These are phyloP conservation scores for Auricularia heimuer DNA, from an alignment of 768 basidiomycete species.

Conservation along the genomic window DNA sequence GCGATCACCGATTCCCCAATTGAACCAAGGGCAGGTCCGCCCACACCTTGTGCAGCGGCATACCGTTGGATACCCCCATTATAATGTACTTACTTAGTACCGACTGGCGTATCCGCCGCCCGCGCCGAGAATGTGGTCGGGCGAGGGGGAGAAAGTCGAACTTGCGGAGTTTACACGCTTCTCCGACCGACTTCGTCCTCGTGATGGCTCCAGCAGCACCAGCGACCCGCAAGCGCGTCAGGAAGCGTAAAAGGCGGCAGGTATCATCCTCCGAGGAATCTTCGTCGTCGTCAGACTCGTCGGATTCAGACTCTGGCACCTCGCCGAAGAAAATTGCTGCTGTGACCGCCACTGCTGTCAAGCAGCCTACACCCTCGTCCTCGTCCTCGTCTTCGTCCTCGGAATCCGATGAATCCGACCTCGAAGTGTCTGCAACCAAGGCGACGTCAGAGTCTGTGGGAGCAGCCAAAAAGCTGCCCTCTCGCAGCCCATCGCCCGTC, in stretches of 20 bases:
- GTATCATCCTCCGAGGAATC: neutral
- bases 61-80: conserved; percentile 29
- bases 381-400: neutral
- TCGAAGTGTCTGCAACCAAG: neutral
- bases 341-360: neutral
- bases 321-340: neutral
- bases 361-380: neutral
- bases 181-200: too few relatives aligned
- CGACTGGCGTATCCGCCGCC: conserved; percentile 24
- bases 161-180: too few relatives aligned
- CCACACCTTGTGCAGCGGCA: conserved; percentile 15
- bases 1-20: neutral
- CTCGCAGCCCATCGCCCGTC: conserved; percentile 25
- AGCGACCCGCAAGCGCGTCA: neutral
- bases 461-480: neutral
- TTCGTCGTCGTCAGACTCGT: neutral
- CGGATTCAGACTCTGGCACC: neutral
- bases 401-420: neutral
- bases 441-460: neutral
- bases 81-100: conserved; percentile 39
- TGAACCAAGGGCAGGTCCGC: conserved; percentile 1
- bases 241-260: neutral
- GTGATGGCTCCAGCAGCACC: neutral
- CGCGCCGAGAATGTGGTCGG: conserved; percentile 23
- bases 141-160: too few relatives aligned